Base-by-base conservation (phyloP, 225 moss, liverwort and hornwort genomes). In the Lunularia cruciata region DNA sequence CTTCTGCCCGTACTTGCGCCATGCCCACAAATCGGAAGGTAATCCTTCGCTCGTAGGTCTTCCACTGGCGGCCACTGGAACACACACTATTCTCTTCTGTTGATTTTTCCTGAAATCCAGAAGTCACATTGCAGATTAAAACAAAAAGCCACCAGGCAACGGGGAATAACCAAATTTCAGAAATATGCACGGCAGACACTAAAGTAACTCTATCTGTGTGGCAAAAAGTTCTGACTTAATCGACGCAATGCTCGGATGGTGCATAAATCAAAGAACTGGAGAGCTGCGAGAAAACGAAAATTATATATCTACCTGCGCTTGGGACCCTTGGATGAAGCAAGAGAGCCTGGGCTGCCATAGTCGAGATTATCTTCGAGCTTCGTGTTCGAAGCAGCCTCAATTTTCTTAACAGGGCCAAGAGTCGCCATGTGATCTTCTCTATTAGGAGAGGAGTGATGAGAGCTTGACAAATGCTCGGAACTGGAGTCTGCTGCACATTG, bases 1-100 rank as follows among this genome's bases (percentile, higher is more conserved):
- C 57, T 84, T 84, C 23, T 84, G 83, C 42, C 83, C 83, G 34
- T 84, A 84, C 55, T 84, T 84, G 6, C 83, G 72, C 83, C 83
- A 84, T 8, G 83, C 83, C 83, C 83, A 84, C 31, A 84, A 63
- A 65, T 84, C 83, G 7, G 83, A 73, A 5, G 83, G 79, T 30
- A 79, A 32, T 14, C 78, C 78, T 63, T 84, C 83, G 25, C 70
- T 80, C 28, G 76, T 77, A 59, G 83, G 73, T 51, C 79, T 80
- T 8, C 80, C 77, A 34, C 79, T 73, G 3, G 79, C 72, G 6
- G 73, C 76, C 16, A 84, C 77, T n/a, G 79, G 79, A 2, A 84
- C 83, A 36, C 76, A 79, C 3, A 84, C 79, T 22, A 79, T 84
- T 74, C 83, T 60, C 71, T 84, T 84, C 37, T 84, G 79, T 39